Percentiles rank a stretch among this genome's conserved stretches.
Conservation (phyloP, 78 protist species). For the Dictyostelium intermedium region DNA sequence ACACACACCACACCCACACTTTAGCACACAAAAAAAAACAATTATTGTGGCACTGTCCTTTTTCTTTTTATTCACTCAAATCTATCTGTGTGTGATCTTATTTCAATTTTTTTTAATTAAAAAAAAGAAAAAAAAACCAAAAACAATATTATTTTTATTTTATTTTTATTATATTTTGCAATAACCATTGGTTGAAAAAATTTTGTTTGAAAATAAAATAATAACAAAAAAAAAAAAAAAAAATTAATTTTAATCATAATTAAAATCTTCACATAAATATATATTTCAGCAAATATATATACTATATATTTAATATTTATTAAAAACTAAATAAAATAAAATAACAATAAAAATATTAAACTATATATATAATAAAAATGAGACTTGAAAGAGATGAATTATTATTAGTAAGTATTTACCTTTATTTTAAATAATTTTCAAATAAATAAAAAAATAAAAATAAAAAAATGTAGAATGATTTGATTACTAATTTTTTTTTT, state of each 20-base stretch:
- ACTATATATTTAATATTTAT: neutral
- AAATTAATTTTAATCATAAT: neutral
- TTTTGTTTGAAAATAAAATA: neutral
- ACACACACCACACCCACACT: neutral
- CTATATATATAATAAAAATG: neutral
- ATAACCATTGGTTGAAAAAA: neutral
- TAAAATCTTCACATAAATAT: neutral
- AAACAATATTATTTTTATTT: neutral
- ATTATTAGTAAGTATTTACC: neutral
- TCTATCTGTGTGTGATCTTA: neutral
- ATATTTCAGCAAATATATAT: neutral
- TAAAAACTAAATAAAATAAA: neutral
- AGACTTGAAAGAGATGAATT: constrained; percentile 20
- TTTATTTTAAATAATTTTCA: neutral
- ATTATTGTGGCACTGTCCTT: neutral
- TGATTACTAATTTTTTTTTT: neutral
- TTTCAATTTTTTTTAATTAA: neutral
- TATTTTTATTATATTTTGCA: neutral
- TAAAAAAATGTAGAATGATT: neutral
- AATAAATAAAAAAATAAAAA: neutral
- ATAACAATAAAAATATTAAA: neutral
- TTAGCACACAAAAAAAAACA: neutral
- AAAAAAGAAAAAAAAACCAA: neutral
- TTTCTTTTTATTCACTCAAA: neutral
- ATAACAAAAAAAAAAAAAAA: neutral